A percentile compares a stretch with the other conserved stretches of the same genome.
phyloP scores from a whole-genome alignment of 2,329 filamentous ascomycete species.

The Helicocarpus griseus region DNA sequence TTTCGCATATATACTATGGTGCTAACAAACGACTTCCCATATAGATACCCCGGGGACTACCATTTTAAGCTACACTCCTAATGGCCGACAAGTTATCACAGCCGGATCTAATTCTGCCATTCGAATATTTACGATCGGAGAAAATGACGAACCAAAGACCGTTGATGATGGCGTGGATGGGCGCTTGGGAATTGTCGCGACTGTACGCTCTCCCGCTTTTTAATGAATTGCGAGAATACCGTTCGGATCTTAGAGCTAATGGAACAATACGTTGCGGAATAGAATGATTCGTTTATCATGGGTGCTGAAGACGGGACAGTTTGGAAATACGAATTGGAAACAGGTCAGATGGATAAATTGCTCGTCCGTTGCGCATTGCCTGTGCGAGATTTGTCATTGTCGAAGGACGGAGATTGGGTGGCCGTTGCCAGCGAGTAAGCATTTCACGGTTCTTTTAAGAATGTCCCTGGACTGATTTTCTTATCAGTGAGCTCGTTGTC shows the following conservation, averaged over 20 bases:
- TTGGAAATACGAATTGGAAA: constrained; percentile 75
- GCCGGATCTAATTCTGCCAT: constrained; percentile 90
- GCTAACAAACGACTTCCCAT: background rate
- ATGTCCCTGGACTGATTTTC: constrained; percentile 8
- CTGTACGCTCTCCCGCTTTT: constrained; percentile 33
- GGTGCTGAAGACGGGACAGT: constrained; percentile 95
- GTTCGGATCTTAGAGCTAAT: background rate
- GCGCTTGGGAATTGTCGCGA: constrained; percentile 68
- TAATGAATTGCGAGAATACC: background rate
- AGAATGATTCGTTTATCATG: constrained; percentile 76
- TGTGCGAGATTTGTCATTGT: constrained; percentile 75
- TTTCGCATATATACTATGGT: constrained; percentile 2
- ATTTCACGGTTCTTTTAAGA: background rate
- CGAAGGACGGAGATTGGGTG: constrained; percentile 73
- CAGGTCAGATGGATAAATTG: constrained; percentile 62
- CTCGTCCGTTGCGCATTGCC: constrained; percentile 77
- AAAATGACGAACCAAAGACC: constrained; percentile 82
- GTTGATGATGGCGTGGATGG: constrained; percentile 86
- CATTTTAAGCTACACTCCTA: constrained; percentile 77
- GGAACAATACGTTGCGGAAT: constrained; percentile 2
- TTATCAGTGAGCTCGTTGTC: constrained; percentile 64
- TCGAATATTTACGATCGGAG: constrained; percentile 83
- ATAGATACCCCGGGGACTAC: constrained; percentile 76
- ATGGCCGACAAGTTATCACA: constrained; percentile 78
- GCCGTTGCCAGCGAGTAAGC: constrained; percentile 86